Conservation (phyloP, 768 basidiomycete species). For the Tulasnella sp. region DNA sequence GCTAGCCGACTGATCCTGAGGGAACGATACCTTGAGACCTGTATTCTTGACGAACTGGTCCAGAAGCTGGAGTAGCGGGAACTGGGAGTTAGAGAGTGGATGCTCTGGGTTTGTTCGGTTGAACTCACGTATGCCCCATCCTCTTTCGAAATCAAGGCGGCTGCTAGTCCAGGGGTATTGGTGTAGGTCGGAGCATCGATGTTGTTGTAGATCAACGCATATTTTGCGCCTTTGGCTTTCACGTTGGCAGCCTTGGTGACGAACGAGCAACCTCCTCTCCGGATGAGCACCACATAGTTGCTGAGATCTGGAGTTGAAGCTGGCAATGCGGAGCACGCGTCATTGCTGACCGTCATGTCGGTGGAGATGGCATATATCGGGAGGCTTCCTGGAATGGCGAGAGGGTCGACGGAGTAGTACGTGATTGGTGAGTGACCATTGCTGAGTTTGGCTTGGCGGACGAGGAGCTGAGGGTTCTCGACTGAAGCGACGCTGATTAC, state of each 20-base stretch:
- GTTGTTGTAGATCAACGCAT: neutral
- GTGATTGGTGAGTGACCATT: conserved; percentile 1
- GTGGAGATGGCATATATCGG: conserved; percentile 26
- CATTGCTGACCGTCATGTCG: conserved; percentile 19
- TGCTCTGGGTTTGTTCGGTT: no score
- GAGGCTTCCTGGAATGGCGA: conserved; percentile 22
- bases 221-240: neutral
- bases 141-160: conserved; percentile 12
- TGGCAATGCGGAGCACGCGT: conserved; percentile 26
- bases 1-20: conserved; percentile 29
- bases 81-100: neutral
- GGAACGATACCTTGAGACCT: conserved; percentile 35
- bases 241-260: neutral
- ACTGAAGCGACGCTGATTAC: conserved; percentile 24
- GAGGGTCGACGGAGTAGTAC: conserved; percentile 14
- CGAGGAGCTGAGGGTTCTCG: conserved; percentile 10
- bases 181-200: neutral
- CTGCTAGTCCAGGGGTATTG: neutral
- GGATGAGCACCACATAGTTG: conserved; percentile 25
- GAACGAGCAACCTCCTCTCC: conserved; percentile 26
- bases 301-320: conserved; percentile 23
- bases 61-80: conserved; percentile 21
- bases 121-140: conserved; percentile 14
- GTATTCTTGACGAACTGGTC: conserved; percentile 33
- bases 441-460: neutral